Evolutionary conservation across 352 stramenopile genomes (phyloP), one percentile per base, ranked within the genome.

Genomic region (Pythium aquatile): DNA sequence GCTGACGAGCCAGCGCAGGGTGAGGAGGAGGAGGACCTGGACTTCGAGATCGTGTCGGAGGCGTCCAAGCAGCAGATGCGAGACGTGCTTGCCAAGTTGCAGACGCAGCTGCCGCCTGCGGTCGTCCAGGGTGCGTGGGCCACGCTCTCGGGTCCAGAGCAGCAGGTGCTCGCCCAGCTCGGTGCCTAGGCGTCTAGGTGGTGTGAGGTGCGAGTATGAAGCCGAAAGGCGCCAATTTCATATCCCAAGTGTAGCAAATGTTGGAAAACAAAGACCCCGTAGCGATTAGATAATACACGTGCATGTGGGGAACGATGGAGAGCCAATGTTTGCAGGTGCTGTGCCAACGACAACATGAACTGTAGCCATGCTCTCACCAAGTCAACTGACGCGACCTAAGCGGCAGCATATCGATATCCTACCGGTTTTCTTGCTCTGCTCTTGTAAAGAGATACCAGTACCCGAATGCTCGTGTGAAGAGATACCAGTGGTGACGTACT

Each of bases 71-170:
- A 58, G 48, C 76, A 91, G 61, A 70, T 95, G n/a, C 75, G 78
- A 29, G 63, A 68, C 35, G 33, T 93, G 44, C 69, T 94, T 24
- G 73, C 73, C 26, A 85, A 85, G 53, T 63, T 94, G 65, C 86
- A 94, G 72, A 66, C 78, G 57, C 79, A 90, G 58, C 63, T 92
- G 47, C 82, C 86, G 47, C 66, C 71, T 33, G 56, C 66, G 2
- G 80, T 87, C 30, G 74, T 93, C 47, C 83, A 94, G 60, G 74
- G 60, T 7, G 86, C 83, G 13, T 95, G 84, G 84, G 70, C 75
- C 29, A 78, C 79, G 55, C 79, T 95, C 55, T 87, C 79, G 37
- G 72, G 71, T 55, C 76, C 91, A 29, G 81, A 91, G 60, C 84
- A 95, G 68, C 70, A 89, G 46, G 81, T 76, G 44, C 78, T 95